Percentiles rank a stretch among this genome's conserved stretches.
These are phyloP conservation scores for Gossypium aridum DNA, from an alignment of 441 rosid species.

Conservation along the genomic window DNA sequence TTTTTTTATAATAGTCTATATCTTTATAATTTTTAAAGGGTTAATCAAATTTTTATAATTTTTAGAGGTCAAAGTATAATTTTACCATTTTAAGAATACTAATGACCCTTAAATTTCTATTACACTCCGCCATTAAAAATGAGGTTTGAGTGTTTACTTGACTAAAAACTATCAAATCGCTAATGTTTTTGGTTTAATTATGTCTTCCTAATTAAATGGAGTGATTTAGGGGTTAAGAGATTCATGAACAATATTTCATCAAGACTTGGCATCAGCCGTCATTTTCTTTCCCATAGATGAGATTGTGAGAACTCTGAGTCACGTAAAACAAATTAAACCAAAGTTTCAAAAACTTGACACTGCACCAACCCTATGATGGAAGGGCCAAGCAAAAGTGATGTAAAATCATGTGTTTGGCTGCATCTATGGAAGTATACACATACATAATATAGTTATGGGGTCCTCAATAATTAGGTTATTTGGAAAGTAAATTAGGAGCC, in stretches of 20 bases:
- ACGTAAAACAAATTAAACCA: neutral
- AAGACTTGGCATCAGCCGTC: neutral
- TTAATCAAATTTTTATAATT: no score
- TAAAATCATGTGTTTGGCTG: neutral
- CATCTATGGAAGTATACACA: neutral
- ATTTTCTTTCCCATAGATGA: slow-evolving; percentile 9
- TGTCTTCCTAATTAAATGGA: neutral
- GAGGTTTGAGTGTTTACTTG: neutral
- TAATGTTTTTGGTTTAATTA: neutral
- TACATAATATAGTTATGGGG: neutral
- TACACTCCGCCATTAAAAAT: no score
- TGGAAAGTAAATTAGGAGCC: slow-evolving; percentile 6
- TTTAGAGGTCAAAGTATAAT: no score
- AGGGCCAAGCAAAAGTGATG: neutral
- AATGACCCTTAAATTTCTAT: no score
- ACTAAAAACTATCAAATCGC: neutral
- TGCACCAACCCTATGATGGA: neutral
- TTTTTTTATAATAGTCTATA: no score
- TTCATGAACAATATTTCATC: neutral
- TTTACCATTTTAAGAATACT: no score
- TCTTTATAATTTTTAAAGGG: no score
- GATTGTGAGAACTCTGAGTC: slow-evolving; percentile 2
- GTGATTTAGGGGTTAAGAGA: neutral
- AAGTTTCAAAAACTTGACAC: neutral
- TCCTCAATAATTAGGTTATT: slow-evolving; percentile 8